Base-by-base conservation (phyloP, 1,139 yeast species). In the Sugiyamaella japonica region DNA sequence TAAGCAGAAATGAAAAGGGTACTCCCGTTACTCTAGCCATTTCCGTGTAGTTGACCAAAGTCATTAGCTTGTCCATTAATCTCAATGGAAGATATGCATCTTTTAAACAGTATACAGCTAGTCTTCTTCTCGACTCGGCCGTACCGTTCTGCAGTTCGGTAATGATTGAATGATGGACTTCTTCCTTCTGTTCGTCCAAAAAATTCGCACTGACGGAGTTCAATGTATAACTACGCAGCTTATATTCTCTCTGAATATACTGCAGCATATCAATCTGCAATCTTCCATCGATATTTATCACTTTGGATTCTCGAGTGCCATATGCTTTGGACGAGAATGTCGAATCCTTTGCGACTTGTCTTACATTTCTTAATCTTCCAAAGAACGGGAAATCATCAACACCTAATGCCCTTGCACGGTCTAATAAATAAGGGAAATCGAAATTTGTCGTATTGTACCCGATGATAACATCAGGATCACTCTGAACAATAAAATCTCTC, bases 11-110 rank as follows among this genome's bases (percentile, higher is more conserved):
- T 0, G 97, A 87, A 66, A 95, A 90, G 0, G 99, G 99, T 4
- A 95, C 98, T 59, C 99, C 99, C 0, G 99, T 93, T 39, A 95
- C 99, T 75, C 99, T 86, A 0, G 99, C 97, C 99, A 95, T 95
- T 73, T 95, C 99, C 0, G 98, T 91, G 71, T 95, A 93, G 65
- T 95, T 95, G 57, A 95, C 96, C 59, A 95, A 76, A 65, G 97
- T 91, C 99, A 95, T 95, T 52, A 95, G 78, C 65, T 91, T 95
- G 63, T 91, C 97, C 67, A 93, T 73, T 40, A 95, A 76, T 61
- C 99, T 75, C 66, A 93, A 69, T 0, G 99, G 99, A 48, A 95
- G 76, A 67, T 86, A 91, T 0, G 99, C 97, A 76, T 95, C 99
- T 66, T 95, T 95, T 66, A 95, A 76, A 78, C 99, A 95, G 70